Conservation (phyloP, 2,329 filamentous ascomycete genomes). For the Cordyceps pruinosa region DNA sequence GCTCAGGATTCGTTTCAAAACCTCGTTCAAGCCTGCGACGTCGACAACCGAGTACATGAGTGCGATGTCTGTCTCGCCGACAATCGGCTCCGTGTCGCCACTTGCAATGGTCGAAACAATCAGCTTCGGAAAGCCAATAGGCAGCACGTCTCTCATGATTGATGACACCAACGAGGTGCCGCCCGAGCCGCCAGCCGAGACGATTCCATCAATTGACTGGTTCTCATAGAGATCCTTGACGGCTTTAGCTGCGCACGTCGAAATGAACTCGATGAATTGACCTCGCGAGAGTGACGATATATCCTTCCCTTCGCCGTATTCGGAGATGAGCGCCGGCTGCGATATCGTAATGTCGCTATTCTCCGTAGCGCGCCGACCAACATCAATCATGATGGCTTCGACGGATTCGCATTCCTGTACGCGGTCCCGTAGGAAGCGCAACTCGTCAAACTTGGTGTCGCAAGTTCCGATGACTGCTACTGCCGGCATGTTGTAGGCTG, state of each 20-base stretch:
- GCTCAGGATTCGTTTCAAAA: conserved; percentile 49
- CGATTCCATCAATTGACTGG: conserved; percentile 44
- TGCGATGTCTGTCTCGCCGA: conserved; percentile 61
- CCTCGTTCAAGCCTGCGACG: conserved; percentile 56
- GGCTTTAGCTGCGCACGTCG: conserved; percentile 35
- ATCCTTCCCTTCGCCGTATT: conserved; percentile 24
- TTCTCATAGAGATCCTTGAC: conserved; percentile 33
- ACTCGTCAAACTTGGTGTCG: conserved; percentile 57
- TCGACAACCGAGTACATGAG: conserved; percentile 69
- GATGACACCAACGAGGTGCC: conserved; percentile 54
- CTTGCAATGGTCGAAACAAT: conserved; percentile 65
- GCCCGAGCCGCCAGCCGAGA: conserved; percentile 56
- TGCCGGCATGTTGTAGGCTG: conserved; percentile 22
- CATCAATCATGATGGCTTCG: conserved; percentile 27
- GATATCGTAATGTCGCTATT: conserved; percentile 41
- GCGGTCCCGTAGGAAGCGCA: conserved; percentile 45
- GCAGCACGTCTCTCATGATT: conserved; percentile 54
- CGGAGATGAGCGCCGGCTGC: conserved; percentile 34
- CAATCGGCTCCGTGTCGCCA: conserved; percentile 56
- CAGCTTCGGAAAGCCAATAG: conserved; percentile 62
- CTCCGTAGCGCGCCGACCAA: conserved; percentile 39
- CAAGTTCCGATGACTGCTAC: conserved; percentile 55
- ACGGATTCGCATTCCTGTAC: conserved; percentile 27
- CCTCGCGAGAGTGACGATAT: conserved; percentile 38
- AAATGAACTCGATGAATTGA: conserved; percentile 52